phyloP scores from a whole-genome alignment of 75 land plant genomes.

The Selaginella tamariscina region DNA sequence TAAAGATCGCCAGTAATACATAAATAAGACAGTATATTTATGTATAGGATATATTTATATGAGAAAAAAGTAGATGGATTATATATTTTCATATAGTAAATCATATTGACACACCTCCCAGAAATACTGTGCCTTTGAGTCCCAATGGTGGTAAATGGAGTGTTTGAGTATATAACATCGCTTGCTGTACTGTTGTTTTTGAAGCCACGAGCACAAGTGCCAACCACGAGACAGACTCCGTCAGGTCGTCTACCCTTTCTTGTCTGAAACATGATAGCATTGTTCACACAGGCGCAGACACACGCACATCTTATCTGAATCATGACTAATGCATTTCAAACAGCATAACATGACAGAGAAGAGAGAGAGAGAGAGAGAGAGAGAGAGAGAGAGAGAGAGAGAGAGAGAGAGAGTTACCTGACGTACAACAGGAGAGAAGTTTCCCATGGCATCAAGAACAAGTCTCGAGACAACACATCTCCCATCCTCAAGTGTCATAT shows the following conservation, averaged over 20 bases:
- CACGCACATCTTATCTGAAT: background rate
- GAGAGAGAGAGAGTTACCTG: constrained; percentile 65
- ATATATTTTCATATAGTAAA: too few relatives aligned
- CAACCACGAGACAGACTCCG: constrained; percentile 94
- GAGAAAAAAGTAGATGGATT: too few relatives aligned
- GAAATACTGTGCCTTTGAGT: constrained; percentile 53
- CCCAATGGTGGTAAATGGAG: constrained; percentile 34
- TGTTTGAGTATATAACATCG: constrained; percentile 68
- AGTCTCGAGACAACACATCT: constrained; percentile 40
- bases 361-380: background rate
- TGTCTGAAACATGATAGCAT: constrained; percentile 30
- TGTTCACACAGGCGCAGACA: background rate
- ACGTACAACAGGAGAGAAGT: constrained; percentile 78
- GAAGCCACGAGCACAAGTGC: constrained; percentile 82
- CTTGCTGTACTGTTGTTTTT: constrained; percentile 49
- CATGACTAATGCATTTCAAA: background rate
- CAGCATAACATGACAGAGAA: background rate
- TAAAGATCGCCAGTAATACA: too few relatives aligned
- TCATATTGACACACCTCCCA: constrained; percentile 88
- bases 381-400: background rate
- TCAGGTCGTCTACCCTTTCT: constrained; percentile 71
- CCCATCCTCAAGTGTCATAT: constrained; percentile 39
- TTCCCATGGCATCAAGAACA: constrained; percentile 88
- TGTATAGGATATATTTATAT: too few relatives aligned
- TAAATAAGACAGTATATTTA: too few relatives aligned